Conservation (phyloP, 306 rosid species). For the Carpinus viminea region DNA sequence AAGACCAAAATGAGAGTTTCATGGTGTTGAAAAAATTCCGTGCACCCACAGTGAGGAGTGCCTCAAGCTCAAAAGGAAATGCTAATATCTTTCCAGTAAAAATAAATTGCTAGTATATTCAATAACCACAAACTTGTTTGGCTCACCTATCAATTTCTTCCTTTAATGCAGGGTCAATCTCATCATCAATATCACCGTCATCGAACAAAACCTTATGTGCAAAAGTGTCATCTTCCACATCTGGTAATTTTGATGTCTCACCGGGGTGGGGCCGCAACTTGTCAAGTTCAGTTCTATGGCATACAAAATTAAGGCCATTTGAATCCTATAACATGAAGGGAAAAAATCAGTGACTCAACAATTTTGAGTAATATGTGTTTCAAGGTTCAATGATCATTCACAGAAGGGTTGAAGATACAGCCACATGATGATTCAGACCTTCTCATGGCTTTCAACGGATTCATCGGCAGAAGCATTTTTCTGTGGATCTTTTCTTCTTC, state of each 20-base stretch:
- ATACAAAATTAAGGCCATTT: slow-evolving; percentile 50
- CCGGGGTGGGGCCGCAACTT: slow-evolving; percentile 37
- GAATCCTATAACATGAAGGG: slow-evolving; percentile 48
- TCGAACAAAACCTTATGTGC: slow-evolving; percentile 53
- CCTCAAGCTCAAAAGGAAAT: slow-evolving; percentile 4
- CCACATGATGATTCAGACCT: slow-evolving; percentile 42
- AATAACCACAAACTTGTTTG: not conserved
- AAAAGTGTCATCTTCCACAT: slow-evolving; percentile 40
- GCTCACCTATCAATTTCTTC: slow-evolving; percentile 88
- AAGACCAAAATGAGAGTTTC: not conserved
- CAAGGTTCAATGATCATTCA: slow-evolving; percentile 1
- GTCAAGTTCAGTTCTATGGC: slow-evolving; percentile 43
- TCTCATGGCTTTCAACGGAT: slow-evolving; percentile 47
- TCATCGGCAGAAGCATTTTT: slow-evolving; percentile 58
- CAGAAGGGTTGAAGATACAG: not conserved
- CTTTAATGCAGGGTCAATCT: slow-evolving; percentile 85
- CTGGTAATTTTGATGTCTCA: slow-evolving; percentile 49
- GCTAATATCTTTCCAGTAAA: not conserved
- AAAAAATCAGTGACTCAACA: slow-evolving; percentile 12
- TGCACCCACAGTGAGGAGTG: not conserved
- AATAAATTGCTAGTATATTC: not conserved
- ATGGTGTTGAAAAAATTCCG: not conserved
- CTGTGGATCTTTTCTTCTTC: slow-evolving; percentile 72
- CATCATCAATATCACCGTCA: slow-evolving; percentile 79
- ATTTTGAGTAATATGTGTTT: slow-evolving; percentile 1